Percentiles rank a stretch among this genome's conserved stretches.
These are phyloP conservation scores for Sclerotinia glacialis DNA, from an alignment of 2,329 filamentous ascomycete genomes.

Conservation along the genomic window DNA sequence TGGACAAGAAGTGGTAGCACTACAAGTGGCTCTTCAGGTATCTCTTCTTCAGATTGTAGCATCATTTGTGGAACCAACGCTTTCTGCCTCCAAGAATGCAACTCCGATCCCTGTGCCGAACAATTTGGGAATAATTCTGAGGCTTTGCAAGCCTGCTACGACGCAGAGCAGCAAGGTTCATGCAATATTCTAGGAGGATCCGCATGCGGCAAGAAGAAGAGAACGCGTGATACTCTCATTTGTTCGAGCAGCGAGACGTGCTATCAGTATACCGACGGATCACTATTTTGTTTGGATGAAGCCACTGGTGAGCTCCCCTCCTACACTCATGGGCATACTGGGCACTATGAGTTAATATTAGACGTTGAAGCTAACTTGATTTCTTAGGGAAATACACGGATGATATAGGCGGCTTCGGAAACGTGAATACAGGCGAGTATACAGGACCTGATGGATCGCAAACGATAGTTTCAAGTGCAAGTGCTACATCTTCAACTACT, in stretches of 20 bases:
- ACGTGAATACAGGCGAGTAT: neutral
- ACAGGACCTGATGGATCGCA: neutral
- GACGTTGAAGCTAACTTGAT: neutral
- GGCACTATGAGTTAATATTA: neutral
- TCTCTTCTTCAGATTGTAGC: neutral
- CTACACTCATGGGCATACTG: neutral
- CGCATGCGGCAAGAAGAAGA: neutral
- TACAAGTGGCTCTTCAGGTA: neutral
- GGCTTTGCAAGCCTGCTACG: neutral
- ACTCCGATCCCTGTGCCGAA: neutral
- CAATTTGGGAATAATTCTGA: neutral
- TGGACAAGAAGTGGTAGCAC: neutral
- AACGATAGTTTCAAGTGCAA: neutral
- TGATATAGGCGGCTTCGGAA: neutral
- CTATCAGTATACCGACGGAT: neutral
- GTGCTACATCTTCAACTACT: neutral
- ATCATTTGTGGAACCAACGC: neutral
- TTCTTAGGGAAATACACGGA: neutral
- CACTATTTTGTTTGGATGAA: neutral
- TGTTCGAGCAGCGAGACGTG: neutral
- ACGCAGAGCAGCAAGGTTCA: neutral
- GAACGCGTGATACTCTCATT: neutral
- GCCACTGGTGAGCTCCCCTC: neutral
- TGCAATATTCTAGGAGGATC: neutral
- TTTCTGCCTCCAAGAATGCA: constrained; percentile 1